These are phyloP conservation scores for Tremella yokohamensis DNA, from an alignment of 768 basidiomycete genomes.

Conservation along the genomic window DNA sequence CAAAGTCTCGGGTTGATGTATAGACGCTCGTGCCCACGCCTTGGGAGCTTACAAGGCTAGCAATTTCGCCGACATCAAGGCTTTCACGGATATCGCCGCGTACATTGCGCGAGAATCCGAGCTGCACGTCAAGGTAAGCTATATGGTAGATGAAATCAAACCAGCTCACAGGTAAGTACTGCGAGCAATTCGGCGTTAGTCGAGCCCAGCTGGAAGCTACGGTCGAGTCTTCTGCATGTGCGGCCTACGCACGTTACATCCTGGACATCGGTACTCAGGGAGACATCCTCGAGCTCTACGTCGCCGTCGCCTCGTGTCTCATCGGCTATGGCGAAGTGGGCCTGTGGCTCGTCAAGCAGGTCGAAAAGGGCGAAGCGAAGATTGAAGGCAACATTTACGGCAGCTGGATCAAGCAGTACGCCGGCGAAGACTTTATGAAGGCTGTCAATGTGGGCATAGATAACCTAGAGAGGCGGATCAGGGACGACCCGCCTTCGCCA, in stretches of 20 bases:
- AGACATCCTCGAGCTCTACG: constrained; percentile 66
- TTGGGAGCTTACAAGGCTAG: constrained; percentile 75
- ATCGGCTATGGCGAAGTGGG: constrained; percentile 92
- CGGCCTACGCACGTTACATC: constrained; percentile 82
- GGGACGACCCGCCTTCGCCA: constrained; percentile 62
- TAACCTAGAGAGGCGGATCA: constrained; percentile 66
- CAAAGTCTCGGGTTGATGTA: not conserved
- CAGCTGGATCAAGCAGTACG: constrained; percentile 61
- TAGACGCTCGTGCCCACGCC: constrained; percentile 55
- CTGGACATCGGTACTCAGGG: constrained; percentile 76
- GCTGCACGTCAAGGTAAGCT: constrained; percentile 60
- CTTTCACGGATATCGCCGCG: constrained; percentile 63
- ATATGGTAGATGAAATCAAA: not conserved
- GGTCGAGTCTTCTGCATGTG: constrained; percentile 67
- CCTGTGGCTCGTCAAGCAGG: constrained; percentile 68
- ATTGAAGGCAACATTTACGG: constrained; percentile 72
- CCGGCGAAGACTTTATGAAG: constrained; percentile 64
- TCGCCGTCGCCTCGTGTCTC: constrained; percentile 79
- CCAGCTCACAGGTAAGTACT: constrained; percentile 54
- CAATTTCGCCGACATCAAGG: constrained; percentile 61
- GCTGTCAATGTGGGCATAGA: constrained; percentile 73
- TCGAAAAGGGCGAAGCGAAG: constrained; percentile 53
- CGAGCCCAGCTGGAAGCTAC: constrained; percentile 61
- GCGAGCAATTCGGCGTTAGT: constrained; percentile 66
- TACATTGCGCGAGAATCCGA: constrained; percentile 65